Percentiles rank a stretch among this genome's conserved stretches.
Conservation (phyloP, 352 stramenopile genomes). For the Phytophthora aleatoria region DNA sequence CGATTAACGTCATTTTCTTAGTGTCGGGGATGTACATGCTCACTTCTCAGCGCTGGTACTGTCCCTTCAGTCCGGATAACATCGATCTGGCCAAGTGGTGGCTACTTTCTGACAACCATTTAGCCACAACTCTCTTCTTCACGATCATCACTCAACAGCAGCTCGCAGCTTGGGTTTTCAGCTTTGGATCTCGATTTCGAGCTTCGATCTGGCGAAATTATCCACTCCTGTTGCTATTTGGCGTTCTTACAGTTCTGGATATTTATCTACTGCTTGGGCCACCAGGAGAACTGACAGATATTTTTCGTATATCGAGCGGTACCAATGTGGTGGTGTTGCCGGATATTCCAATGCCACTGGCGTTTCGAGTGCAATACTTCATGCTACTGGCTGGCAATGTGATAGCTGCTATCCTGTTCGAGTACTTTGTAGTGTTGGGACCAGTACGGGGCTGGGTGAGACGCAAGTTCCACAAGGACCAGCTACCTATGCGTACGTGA, state of each 20-base stretch:
- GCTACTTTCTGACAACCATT: slow-evolving; percentile 50
- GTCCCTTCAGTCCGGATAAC: slow-evolving; percentile 43
- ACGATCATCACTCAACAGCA: slow-evolving; percentile 40
- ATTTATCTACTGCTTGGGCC: slow-evolving; percentile 48
- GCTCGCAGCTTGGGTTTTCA: slow-evolving; percentile 36
- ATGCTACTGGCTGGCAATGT: slow-evolving; percentile 43
- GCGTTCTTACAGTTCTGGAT: slow-evolving; percentile 21
- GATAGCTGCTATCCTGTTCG: slow-evolving; percentile 40
- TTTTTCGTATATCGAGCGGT: slow-evolving; percentile 55
- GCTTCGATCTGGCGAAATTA: slow-evolving; percentile 51
- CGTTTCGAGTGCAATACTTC: slow-evolving; percentile 47
- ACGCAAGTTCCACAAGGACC: slow-evolving; percentile 57
- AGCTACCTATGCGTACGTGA: slow-evolving; percentile 49
- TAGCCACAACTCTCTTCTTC: slow-evolving; percentile 42
- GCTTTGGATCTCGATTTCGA: slow-evolving; percentile 52
- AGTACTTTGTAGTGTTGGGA: slow-evolving; percentile 47
- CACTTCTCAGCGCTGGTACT: slow-evolving; percentile 49
- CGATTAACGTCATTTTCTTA: slow-evolving; percentile 60
- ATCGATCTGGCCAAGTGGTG: slow-evolving; percentile 53
- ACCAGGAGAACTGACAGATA: slow-evolving; percentile 42
- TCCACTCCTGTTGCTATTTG: slow-evolving; percentile 38
- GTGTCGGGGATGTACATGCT: slow-evolving; percentile 40
- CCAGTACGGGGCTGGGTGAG: slow-evolving; percentile 56
- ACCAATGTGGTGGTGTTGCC: slow-evolving; percentile 55
- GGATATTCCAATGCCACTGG: slow-evolving; percentile 51